Evolutionary conservation across 169 alveolate species (phyloP).

Genomic region (Sarcocystis neurona): DNA sequence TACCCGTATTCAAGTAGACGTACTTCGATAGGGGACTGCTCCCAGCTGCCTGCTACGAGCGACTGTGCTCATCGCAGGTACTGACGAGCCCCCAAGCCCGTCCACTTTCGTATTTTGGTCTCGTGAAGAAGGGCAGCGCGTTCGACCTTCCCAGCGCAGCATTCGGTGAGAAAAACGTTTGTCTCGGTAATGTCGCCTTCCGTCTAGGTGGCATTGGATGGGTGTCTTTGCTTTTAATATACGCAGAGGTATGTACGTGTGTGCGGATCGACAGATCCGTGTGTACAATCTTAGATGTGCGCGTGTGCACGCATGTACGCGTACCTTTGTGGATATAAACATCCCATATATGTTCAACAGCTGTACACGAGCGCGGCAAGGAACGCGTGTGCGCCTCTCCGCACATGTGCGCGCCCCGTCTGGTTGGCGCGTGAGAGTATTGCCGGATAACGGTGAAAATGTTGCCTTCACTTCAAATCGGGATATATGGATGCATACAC

Average conservation of each 20-base stretch:
- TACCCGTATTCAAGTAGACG: too few species aligned
- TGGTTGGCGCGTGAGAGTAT: too few species aligned
- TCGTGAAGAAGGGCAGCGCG: neutral
- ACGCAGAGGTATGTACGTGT: neutral
- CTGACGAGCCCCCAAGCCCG: constrained; percentile 18
- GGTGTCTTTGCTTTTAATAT: neutral
- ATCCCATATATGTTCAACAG: neutral
- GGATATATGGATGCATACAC: too few species aligned
- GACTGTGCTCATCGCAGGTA: too few species aligned
- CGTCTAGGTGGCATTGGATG: neutral
- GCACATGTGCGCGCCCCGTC: neutral
- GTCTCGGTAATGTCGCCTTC: neutral
- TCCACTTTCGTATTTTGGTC: neutral
- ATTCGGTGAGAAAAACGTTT: neutral
- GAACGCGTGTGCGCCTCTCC: neutral
- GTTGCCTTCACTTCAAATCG: too few species aligned
- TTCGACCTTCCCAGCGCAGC: constrained; percentile 4
- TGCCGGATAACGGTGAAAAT: too few species aligned
- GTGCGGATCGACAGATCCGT: neutral
- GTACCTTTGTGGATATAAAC: neutral
- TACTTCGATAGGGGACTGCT: too few species aligned
- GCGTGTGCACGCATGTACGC: neutral
- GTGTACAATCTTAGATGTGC: neutral
- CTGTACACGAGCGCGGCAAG: neutral
- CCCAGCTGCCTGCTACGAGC: too few species aligned